Evolutionary conservation across 2,329 filamentous ascomycete genomes (phyloP).

Genomic region (Parastagonospora nodorum): DNA sequence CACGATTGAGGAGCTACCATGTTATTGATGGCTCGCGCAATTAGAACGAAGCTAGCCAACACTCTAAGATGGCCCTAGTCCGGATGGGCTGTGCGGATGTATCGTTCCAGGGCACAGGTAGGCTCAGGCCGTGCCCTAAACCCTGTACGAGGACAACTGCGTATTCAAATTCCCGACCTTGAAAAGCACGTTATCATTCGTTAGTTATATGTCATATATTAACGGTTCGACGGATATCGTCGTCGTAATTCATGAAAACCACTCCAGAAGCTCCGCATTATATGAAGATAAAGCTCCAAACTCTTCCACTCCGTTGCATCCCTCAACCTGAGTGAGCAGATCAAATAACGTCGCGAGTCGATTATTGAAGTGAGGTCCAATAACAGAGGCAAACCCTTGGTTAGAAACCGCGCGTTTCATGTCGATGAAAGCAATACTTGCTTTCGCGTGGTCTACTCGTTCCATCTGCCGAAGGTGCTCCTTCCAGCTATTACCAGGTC

Average conservation of each 20-base stretch:
- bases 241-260: conserved; percentile 3
- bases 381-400: background rate
- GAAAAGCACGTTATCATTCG: too few relatives aligned
- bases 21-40: too few relatives aligned
- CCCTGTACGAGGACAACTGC: too few relatives aligned
- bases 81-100: too few relatives aligned
- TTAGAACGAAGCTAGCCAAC: too few relatives aligned
- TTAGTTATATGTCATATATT: too few relatives aligned
- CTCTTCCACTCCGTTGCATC: conserved; percentile 13
- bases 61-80: too few relatives aligned
- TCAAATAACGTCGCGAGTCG: conserved; percentile 18
- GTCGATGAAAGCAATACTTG: conserved; percentile 12
- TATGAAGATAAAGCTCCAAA: conserved; percentile 7
- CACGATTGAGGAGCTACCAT: too few relatives aligned
- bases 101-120: too few relatives aligned
- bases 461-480: conserved; percentile 5
- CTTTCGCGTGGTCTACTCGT: conserved; percentile 5
- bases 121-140: too few relatives aligned
- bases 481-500: conserved; percentile 12
- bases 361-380: conserved; percentile 3
- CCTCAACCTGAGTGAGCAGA: conserved; percentile 9
- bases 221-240: too few relatives aligned
- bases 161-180: too few relatives aligned
- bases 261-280: conserved; percentile 13
- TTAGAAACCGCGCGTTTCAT: background rate